Conservation (phyloP, 202 grass and related monocot genomes). For the Miscanthus sacchariflorus region DNA sequence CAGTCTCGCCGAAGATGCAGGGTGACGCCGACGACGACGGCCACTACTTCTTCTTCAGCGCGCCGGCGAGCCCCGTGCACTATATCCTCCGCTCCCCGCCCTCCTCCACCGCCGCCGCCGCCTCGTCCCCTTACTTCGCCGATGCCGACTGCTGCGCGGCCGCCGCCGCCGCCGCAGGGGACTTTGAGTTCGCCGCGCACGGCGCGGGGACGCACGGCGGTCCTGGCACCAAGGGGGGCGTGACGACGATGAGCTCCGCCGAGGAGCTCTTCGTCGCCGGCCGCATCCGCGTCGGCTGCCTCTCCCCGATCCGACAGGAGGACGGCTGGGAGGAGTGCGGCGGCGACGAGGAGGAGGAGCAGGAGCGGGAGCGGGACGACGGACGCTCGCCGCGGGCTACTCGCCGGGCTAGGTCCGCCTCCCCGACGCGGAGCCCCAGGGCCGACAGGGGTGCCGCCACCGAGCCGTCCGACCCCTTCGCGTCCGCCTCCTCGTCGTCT, state of each 20-base stretch:
- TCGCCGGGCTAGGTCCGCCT: conserved; percentile 48
- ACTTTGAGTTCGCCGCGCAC: conserved; percentile 56
- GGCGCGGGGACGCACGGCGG: neutral
- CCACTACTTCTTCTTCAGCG: conserved; percentile 62
- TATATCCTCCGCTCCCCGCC: conserved; percentile 66
- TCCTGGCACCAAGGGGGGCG: neutral
- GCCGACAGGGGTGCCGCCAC: neutral
- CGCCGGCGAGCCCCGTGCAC: conserved; percentile 67
- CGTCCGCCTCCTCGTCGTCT: neutral
- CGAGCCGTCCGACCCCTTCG: neutral
- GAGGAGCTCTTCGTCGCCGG: conserved; percentile 64
- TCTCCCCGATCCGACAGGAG: conserved; percentile 41
- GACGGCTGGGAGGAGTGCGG: neutral
- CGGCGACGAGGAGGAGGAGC: neutral
- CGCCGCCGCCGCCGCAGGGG: neutral
- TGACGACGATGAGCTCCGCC: conserved; percentile 49
- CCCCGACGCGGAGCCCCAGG: conserved; percentile 49
- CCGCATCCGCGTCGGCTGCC: conserved; percentile 58
- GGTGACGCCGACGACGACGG: conserved; percentile 15
- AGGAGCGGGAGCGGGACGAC: neutral
- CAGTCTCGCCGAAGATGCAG: conserved; percentile 28
- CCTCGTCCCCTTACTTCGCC: neutral
- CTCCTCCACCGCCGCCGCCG: conserved; percentile 25
- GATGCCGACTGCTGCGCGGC: neutral
- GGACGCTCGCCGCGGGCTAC: neutral